A percentile compares a stretch with the other conserved stretches of the same genome.
These are phyloP conservation scores for Brettanomyces sp. DNA, from an alignment of 805 yeast genomes.

Conservation along the genomic window DNA sequence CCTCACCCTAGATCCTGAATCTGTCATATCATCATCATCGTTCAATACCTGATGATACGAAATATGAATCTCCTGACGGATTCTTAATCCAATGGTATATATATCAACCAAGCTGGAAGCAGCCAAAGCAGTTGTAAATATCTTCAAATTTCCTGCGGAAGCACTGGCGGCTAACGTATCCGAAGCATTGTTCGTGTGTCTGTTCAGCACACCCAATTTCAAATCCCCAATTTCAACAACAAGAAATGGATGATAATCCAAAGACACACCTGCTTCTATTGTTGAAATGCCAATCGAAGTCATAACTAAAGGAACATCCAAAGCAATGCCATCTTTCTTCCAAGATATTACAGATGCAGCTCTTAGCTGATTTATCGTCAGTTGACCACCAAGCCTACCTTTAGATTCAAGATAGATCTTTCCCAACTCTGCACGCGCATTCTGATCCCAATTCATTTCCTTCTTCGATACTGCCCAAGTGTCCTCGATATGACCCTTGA, in stretches of 20 bases:
- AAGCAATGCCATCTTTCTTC: slow-evolving; percentile 36
- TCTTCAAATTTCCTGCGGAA: slow-evolving; percentile 40
- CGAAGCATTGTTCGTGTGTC: slow-evolving; percentile 33
- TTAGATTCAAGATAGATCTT: slow-evolving; percentile 41
- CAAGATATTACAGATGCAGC: slow-evolving; percentile 65
- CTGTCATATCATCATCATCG: slow-evolving; percentile 25
- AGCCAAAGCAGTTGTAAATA: slow-evolving; percentile 74
- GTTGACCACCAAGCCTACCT: slow-evolving; percentile 74
- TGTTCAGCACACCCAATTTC: slow-evolving; percentile 56
- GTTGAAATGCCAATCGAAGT: slow-evolving; percentile 47
- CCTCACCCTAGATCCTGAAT: no score
- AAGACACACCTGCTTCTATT: slow-evolving; percentile 52
- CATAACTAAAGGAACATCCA: slow-evolving; percentile 59
- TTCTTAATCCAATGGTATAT: slow-evolving; percentile 56
- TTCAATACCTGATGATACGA: slow-evolving; percentile 70
- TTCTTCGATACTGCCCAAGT: slow-evolving; percentile 67
- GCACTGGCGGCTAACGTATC: slow-evolving; percentile 53
- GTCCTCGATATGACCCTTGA: slow-evolving; percentile 44
- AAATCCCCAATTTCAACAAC: slow-evolving; percentile 44
- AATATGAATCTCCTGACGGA: slow-evolving; percentile 60
- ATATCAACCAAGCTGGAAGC: slow-evolving; percentile 80
- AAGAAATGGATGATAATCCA: slow-evolving; percentile 82
- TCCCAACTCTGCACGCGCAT: slow-evolving; percentile 52
- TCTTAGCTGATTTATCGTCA: slow-evolving; percentile 40
- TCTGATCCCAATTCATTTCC: slow-evolving; percentile 61